Evolutionary conservation across 345 rosid genomes (phyloP), one percentile per base, ranked within the genome.

Genomic region (Viola odorata): DNA sequence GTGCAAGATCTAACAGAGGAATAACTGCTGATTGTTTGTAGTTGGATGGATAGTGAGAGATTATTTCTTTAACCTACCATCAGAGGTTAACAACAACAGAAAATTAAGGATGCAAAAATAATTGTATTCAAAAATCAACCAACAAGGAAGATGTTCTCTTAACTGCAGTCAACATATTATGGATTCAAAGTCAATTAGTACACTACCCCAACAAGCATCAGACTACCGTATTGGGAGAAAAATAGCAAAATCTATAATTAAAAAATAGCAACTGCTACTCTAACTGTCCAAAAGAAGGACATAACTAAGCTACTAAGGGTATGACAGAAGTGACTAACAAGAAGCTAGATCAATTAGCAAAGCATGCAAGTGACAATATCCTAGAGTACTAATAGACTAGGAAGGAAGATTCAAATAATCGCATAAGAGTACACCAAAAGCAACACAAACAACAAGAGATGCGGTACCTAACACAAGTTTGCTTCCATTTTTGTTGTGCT

Each of bases 11-110:
- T 58, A 95, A 86, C 62, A 95, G 80, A 56, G 96, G 91, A 74
- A 95, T 95, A 53, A 88, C 99, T 4, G 96, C 96, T 8, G 99
- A 91, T 81, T 91, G 99, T 85, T 95, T 88, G 84, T 95, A 95
- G 75, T 95, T 95, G 59, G 96, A 79, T 13, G 99, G 99, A 69
- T 91, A 95, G 75, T 91, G 91, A 72, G 98, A 91, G 58, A 95
- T 61, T 58, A 95, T 88, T 82, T 88, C 98, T 78, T 86, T 88
- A 56, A 73, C 96, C 99, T 95, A 67, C 51, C 57, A 50, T 14
- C 44, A 14, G 55, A 60, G 37, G 37, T 45, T 47, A 3, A 40
- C 15, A 12, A 65, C 0, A 16, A n/a, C 8, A 50, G 39, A 53
- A 14, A 9, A 9, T 32, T 40, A 16, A 39, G 6, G 52, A 23